phyloP scores from a whole-genome alignment of 164 flowering plant genomes.

The Brasenia schreberi region DNA sequence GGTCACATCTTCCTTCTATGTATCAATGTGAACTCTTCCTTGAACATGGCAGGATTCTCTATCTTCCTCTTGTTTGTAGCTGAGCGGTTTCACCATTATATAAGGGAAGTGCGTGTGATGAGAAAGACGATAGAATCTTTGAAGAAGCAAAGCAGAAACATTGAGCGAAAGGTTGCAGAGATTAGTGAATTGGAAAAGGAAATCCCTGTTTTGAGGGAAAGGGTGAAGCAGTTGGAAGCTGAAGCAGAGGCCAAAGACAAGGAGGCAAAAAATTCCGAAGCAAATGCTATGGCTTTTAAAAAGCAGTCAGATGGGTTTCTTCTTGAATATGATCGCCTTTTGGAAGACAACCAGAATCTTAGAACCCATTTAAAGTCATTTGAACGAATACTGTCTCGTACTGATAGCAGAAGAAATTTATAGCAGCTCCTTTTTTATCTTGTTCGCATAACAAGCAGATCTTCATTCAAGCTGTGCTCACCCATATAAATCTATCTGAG shows the following conservation, averaged over 20 bases:
- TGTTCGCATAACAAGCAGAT: not conserved
- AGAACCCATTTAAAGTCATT: slow-evolving; percentile 43
- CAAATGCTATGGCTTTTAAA: slow-evolving; percentile 44
- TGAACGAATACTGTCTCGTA: slow-evolving; percentile 38
- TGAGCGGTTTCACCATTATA: slow-evolving; percentile 65
- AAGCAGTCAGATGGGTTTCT: slow-evolving; percentile 77
- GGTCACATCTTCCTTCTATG: no score
- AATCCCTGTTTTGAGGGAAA: slow-evolving; percentile 14
- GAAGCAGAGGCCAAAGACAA: slow-evolving; percentile 37
- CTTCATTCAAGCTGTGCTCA: no score
- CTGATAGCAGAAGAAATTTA: slow-evolving; percentile 46
- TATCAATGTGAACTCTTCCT: not conserved
- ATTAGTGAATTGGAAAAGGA: slow-evolving; percentile 32
- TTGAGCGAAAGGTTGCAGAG: slow-evolving; percentile 25
- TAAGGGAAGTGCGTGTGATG: slow-evolving; percentile 54
- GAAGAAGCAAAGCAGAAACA: slow-evolving; percentile 18
- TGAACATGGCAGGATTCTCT: slow-evolving; percentile 25
- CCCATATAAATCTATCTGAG: no score
- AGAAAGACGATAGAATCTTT: slow-evolving; percentile 18
- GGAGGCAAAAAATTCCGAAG: slow-evolving; percentile 39
- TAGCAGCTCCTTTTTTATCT: slow-evolving; percentile 4
- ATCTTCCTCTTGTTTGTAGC: slow-evolving; percentile 55
- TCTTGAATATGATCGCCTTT: slow-evolving; percentile 64
- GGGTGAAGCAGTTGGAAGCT: slow-evolving; percentile 34
- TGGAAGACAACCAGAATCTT: slow-evolving; percentile 64